Conservation (phyloP, 495 filamentous ascomycete genomes). For the Aspergillus homomorphus region DNA sequence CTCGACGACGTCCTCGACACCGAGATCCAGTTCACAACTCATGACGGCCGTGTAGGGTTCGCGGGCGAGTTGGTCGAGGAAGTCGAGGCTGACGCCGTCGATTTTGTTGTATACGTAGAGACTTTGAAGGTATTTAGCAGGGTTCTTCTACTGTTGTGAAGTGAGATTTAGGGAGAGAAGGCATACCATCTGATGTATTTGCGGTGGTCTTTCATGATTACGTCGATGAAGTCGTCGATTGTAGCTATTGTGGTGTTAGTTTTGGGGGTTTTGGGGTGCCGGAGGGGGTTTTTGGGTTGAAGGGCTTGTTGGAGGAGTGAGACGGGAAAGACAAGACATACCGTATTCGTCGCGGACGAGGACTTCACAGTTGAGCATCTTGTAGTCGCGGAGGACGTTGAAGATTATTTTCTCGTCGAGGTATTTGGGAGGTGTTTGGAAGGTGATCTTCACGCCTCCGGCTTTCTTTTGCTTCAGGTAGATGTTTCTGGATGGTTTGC, state of each 20-base stretch:
- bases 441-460: slow-evolving; percentile 98
- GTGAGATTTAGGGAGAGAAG: neutral
- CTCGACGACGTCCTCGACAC: slow-evolving; percentile 94
- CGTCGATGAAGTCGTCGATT: slow-evolving; percentile 98
- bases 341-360: slow-evolving; percentile 90
- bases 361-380: slow-evolving; percentile 96
- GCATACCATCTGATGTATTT: slow-evolving; percentile 88
- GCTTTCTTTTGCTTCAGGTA: slow-evolving; percentile 98
- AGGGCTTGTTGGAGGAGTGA: too few relatives aligned
- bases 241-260: slow-evolving; percentile 55
- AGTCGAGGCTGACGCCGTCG: slow-evolving; percentile 90
- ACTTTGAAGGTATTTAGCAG: slow-evolving; percentile 39
- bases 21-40: slow-evolving; percentile 95
- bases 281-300: too few relatives aligned
- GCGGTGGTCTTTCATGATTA: slow-evolving; percentile 97
- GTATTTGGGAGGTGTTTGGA: slow-evolving; percentile 80
- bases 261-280: neutral
- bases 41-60: slow-evolving; percentile 95
- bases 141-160: neutral
- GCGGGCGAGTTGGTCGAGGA: slow-evolving; percentile 84
- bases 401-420: slow-evolving; percentile 97
- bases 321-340: slow-evolving; percentile 23
- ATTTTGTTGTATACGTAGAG: slow-evolving; percentile 99
- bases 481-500: slow-evolving; percentile 59
- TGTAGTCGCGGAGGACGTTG: slow-evolving; percentile 96